Evolutionary conservation across 441 rosid genomes (phyloP).

Genomic region (Sinapis alba): DNA sequence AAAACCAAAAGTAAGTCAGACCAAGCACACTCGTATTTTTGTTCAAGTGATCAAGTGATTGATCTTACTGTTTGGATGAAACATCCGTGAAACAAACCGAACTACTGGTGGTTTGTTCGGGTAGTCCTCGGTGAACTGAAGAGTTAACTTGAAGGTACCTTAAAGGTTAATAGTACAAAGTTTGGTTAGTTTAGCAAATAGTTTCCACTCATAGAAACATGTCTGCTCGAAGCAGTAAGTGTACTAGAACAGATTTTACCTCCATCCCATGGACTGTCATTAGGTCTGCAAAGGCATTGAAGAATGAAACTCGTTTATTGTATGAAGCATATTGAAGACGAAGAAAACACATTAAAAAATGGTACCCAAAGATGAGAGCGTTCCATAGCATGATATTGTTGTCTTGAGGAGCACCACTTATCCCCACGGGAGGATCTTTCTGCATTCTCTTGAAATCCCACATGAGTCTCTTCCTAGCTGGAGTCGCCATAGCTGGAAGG

Average conservation of each 20-base stretch:
- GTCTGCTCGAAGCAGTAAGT: neutral
- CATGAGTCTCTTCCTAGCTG: slow-evolving; percentile 73
- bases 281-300: slow-evolving; percentile 55
- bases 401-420: slow-evolving; percentile 69
- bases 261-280: slow-evolving; percentile 77
- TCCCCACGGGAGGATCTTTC: slow-evolving; percentile 72
- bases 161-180: slow-evolving; percentile 26
- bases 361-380: slow-evolving; percentile 69
- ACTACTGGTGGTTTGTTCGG: slow-evolving; percentile 78
- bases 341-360: neutral
- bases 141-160: slow-evolving; percentile 79
- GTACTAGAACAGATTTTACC: slow-evolving; percentile 42
- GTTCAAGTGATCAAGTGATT: neutral
- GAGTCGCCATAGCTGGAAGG: slow-evolving; percentile 52
- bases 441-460: slow-evolving; percentile 78
- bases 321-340: neutral
- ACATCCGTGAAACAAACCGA: slow-evolving; percentile 78
- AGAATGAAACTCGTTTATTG: neutral
- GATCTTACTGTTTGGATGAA: slow-evolving; percentile 75
- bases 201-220: neutral
- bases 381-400: slow-evolving; percentile 74
- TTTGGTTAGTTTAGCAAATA: neutral
- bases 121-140: slow-evolving; percentile 71
- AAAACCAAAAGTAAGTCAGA: neutral
- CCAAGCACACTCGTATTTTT: neutral